These are phyloP conservation scores for Xylariaceae sp. DNA, from an alignment of 2,329 filamentous ascomycete genomes.

Conservation along the genomic window DNA sequence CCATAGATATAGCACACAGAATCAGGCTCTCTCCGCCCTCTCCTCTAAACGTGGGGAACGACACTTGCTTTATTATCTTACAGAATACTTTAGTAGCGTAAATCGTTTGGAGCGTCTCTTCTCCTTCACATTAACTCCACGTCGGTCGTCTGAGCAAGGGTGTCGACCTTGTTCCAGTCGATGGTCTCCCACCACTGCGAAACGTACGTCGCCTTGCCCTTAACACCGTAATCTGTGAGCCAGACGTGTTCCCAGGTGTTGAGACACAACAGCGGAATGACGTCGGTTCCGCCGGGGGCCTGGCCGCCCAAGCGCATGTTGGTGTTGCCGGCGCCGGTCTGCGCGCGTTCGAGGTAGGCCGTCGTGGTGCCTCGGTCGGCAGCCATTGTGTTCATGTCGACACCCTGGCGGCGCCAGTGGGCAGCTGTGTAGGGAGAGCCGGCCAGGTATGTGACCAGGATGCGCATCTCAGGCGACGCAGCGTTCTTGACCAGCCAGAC, in stretches of 20 bases:
- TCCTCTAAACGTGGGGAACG: neutral
- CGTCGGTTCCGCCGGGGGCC: slow-evolving; percentile 61
- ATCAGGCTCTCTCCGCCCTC: neutral
- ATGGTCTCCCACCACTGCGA: slow-evolving; percentile 83
- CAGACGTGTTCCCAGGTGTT: slow-evolving; percentile 97
- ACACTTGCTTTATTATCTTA: slow-evolving; percentile 12
- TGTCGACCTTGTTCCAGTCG: slow-evolving; percentile 72
- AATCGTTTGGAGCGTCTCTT: neutral
- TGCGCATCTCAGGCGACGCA: slow-evolving; percentile 47
- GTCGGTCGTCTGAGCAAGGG: slow-evolving; percentile 29
- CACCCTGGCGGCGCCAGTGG: slow-evolving; percentile 66
- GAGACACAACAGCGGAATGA: slow-evolving; percentile 78
- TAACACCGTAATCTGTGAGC: slow-evolving; percentile 70
- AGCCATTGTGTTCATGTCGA: slow-evolving; percentile 64
- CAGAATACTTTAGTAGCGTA: slow-evolving; percentile 3
- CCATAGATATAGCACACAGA: slow-evolving; percentile 13
- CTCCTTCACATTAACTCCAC: slow-evolving; percentile 1
- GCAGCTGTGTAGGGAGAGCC: slow-evolving; percentile 83
- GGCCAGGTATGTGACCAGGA: slow-evolving; percentile 86
- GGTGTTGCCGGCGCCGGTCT: slow-evolving; percentile 25
- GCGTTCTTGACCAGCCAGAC: slow-evolving; percentile 78
- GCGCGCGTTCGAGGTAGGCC: slow-evolving; percentile 39
- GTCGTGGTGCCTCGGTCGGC: slow-evolving; percentile 32
- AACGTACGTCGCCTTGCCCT: slow-evolving; percentile 70
- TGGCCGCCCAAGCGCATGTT: slow-evolving; percentile 29